Conservation (phyloP, 208 protist species). For the Leptomonas pyrrhocoris region DNA sequence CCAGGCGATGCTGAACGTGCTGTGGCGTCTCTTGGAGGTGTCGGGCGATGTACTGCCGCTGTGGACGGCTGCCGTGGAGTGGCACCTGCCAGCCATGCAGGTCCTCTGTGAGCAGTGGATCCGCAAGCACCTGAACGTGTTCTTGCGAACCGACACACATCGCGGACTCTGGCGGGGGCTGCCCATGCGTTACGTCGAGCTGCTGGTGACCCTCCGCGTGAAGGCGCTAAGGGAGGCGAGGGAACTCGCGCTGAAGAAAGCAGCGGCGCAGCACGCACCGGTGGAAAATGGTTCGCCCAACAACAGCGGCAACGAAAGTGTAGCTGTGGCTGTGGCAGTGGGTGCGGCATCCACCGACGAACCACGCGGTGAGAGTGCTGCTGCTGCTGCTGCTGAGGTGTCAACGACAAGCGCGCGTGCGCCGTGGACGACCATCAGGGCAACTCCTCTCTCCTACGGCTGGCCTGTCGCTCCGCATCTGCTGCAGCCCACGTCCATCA, state of each 20-base stretch:
- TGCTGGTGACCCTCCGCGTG: constrained; percentile 21
- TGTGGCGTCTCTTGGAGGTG: constrained; percentile 20
- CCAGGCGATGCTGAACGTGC: constrained; percentile 26
- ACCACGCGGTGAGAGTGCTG: not conserved
- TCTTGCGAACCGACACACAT: constrained; percentile 18
- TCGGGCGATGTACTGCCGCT: constrained; percentile 16
- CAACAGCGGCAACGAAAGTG: not conserved
- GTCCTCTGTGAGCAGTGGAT: constrained; percentile 31
- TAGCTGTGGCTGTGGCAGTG: not conserved
- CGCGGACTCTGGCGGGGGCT: constrained; percentile 25
- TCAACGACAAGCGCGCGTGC: not conserved
- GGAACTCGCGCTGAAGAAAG: not conserved
- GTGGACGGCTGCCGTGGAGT: constrained; percentile 24
- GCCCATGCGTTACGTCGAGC: constrained; percentile 19
- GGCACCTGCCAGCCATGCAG: constrained; percentile 25
- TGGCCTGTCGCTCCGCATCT: too few relatives aligned
- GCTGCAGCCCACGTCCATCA: too few relatives aligned
- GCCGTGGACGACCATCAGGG: not conserved
- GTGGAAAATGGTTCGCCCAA: not conserved
- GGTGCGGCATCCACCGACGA: not conserved
- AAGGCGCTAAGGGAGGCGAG: not conserved
- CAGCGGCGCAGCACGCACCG: not conserved
- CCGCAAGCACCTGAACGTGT: constrained; percentile 9
- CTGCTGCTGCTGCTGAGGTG: not conserved
- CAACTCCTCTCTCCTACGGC: too few relatives aligned